Evolutionary conservation across 176 grass and related monocot species (phyloP).

Genomic region (Oryza coarctata): DNA sequence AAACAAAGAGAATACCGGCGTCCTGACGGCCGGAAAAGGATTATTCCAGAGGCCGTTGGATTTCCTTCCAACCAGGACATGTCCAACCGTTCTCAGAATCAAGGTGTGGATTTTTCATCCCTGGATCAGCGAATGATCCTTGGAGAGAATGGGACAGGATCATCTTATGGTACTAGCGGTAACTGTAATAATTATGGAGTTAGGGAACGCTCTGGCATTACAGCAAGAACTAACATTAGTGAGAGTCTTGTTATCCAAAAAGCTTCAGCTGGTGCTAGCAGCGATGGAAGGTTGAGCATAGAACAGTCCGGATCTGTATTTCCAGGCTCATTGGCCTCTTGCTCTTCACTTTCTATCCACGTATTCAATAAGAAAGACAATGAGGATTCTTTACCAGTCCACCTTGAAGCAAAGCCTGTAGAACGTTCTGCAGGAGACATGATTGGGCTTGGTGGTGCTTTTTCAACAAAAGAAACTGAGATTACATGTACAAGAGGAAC

Average conservation of each 20-base stretch:
- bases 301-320: conserved; percentile 58
- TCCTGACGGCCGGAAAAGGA: conserved; percentile 95
- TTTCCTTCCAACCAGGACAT: conserved; percentile 73
- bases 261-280: conserved; percentile 37
- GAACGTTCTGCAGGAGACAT: conserved; percentile 68
- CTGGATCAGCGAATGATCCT: conserved; percentile 51
- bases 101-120: conserved; percentile 62
- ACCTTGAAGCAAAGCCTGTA: conserved; percentile 73
- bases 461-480: conserved; percentile 78
- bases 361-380: conserved; percentile 58
- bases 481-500: conserved; percentile 69
- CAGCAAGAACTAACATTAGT: conserved; percentile 75
- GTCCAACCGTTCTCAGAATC: conserved; percentile 47
- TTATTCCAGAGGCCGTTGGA: conserved; percentile 97
- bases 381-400: conserved; percentile 53
- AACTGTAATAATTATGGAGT: conserved; percentile 61
- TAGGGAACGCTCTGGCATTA: conserved; percentile 66
- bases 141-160: conserved; percentile 48
- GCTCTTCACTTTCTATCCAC: conserved; percentile 54
- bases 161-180: conserved; percentile 45
- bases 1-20: conserved; percentile 95
- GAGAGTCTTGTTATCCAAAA: conserved; percentile 90
- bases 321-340: conserved; percentile 32
- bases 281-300: conserved; percentile 56
- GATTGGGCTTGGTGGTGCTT: conserved; percentile 54